Base-by-base conservation (phyloP, 2,329 filamentous ascomycete species). In the Aspergillus sclerotialis region DNA sequence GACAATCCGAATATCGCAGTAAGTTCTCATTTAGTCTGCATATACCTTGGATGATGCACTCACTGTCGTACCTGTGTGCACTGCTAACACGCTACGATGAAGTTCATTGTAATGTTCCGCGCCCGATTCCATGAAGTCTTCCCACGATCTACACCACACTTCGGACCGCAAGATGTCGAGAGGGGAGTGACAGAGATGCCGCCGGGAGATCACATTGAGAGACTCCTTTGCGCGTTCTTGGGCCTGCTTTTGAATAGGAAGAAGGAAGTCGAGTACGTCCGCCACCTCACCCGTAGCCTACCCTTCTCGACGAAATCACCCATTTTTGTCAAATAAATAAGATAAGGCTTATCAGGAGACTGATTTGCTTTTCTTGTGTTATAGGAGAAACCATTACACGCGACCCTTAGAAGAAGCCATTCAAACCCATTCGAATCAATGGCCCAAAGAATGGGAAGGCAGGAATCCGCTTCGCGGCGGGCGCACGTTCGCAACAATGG, bases 91-190 rank as follows among this genome's bases (percentile, higher is more conserved):
- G 44, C 53, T 48, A 53, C 52, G 52, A 48, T 32, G 36, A 55
- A 95, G 87, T 95, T 98, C 66, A 85, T 98, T 63, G 87, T 96
- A 48, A 95, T 94, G 86, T 98, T 96, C 66, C 80, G 90, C 61
- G 84, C 84, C 63, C 86, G 92, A 55, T 96, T 98, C 64, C 80
- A 76, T 64, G 88, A 94, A 40, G 83, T 79, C 40, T 92, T 98
- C 48, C 83, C 89, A 30, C 83, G 88, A 62, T 92, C 87, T 19
- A 73, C 94, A 23, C 74, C 85, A 46, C 85, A 94, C 58, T 87
- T 94, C 48, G 92, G 92, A 14, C 92, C 92, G 9, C 90, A 98
- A 64, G 93, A 98, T 62, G 77, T 98, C 41, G 92, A 98, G 64
- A 75, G 76, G 60, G 92, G 92, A 33, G 76, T 95, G 33, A 78